phyloP scores from a whole-genome alignment of 306 rosid genomes.

The Erythrophleum fordii region DNA sequence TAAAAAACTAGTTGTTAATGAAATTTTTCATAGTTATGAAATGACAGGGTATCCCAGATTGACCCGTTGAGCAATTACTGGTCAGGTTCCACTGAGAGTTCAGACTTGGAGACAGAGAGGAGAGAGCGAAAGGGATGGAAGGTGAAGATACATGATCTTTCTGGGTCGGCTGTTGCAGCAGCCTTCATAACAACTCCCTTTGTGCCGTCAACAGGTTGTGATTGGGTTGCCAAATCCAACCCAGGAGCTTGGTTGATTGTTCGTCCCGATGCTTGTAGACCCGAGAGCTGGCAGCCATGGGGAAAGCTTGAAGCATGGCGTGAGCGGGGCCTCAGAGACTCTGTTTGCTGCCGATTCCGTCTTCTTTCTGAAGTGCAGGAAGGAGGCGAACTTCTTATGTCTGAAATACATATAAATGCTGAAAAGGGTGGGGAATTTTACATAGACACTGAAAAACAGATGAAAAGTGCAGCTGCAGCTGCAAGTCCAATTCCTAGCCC shows the following conservation, averaged over 20 bases:
- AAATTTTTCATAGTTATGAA: conserved; percentile 45
- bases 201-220: conserved; percentile 96
- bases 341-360: conserved; percentile 75
- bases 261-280: conserved; percentile 71
- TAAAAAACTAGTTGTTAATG: conserved; percentile 33
- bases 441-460: conserved; percentile 79
- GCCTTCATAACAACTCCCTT: conserved; percentile 99
- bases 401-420: conserved; percentile 78
- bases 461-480: conserved; percentile 45
- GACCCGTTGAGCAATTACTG: conserved; percentile 81
- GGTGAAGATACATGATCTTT: conserved; percentile 97
- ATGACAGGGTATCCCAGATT: conserved; percentile 80
- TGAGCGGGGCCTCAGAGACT: conserved; percentile 80
- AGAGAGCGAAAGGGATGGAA: conserved; percentile 97
- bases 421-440: conserved; percentile 94
- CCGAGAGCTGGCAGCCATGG: conserved; percentile 98
- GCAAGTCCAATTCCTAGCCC: conserved; percentile 86
- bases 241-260: conserved; percentile 97
- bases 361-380: conserved; percentile 80
- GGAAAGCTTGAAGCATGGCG: conserved; percentile 99
- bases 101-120: conserved; percentile 63
- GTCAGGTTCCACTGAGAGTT: conserved; percentile 60
- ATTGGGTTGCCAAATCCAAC: conserved; percentile 92
- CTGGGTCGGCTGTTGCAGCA: conserved; percentile 98
- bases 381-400: conserved; percentile 75